phyloP scores from a whole-genome alignment of 1,284 basidiomycete species.

The Chalciporus sp. region DNA sequence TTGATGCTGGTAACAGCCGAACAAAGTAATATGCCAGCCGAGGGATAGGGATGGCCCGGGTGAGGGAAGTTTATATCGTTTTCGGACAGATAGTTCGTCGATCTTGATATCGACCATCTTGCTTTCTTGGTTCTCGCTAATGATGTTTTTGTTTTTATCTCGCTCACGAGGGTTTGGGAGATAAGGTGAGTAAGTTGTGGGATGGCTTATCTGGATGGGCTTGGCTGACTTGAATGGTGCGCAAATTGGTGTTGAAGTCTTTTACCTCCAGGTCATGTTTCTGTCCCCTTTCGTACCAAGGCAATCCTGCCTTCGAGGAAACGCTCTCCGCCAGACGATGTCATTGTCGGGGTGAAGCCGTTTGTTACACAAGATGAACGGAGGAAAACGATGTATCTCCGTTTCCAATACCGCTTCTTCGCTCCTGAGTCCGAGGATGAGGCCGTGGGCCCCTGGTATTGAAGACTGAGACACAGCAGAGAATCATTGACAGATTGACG shows the following conservation, averaged over 20 bases:
- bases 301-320: constrained; percentile 53
- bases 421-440: constrained; percentile 60
- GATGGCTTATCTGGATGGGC: neutral
- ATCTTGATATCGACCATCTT: neutral
- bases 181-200: neutral
- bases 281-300: no score
- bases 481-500: constrained; percentile 55
- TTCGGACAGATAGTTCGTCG: neutral
- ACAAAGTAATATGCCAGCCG: no score
- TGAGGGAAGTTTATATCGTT: neutral
- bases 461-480: constrained; percentile 55
- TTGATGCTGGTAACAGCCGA: constrained; percentile 22
- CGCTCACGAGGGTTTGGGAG: neutral
- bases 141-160: neutral
- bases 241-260: no score
- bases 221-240: neutral
- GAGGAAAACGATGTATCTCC: neutral
- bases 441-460: constrained; percentile 63
- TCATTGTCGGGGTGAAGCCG: constrained; percentile 48
- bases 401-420: constrained; percentile 4
- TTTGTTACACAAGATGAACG: constrained; percentile 52
- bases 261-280: no score
- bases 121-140: neutral
- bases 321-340: constrained; percentile 57
- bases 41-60: no score